Percentiles rank a stretch among this genome's conserved stretches.
Conservation (phyloP, 1,284 basidiomycete genomes). For the Naganishia liquefaciens region DNA sequence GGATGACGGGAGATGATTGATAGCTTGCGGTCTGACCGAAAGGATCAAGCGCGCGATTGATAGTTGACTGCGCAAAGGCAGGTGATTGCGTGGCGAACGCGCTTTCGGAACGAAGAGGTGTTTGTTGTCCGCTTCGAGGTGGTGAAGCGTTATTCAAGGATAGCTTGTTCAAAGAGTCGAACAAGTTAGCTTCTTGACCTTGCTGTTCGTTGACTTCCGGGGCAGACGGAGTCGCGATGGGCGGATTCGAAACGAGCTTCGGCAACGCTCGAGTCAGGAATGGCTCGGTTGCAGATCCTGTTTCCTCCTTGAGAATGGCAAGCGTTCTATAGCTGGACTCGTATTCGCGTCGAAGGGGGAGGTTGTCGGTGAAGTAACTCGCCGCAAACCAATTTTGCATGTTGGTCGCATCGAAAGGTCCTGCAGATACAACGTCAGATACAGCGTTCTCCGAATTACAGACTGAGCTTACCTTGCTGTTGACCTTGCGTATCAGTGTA, state of each 20-base stretch:
- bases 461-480: slow-evolving; percentile 68
- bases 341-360: slow-evolving; percentile 74
- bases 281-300: slow-evolving; percentile 50
- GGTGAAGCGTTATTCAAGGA: slow-evolving; percentile 11
- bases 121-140: slow-evolving; percentile 25
- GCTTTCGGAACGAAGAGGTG: slow-evolving; percentile 25
- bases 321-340: slow-evolving; percentile 53
- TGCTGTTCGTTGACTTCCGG: slow-evolving; percentile 38
- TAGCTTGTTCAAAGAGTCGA: slow-evolving; percentile 11
- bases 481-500: slow-evolving; percentile 88
- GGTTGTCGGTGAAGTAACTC: slow-evolving; percentile 82
- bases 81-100: slow-evolving; percentile 23
- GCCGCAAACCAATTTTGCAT: slow-evolving; percentile 98
- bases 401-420: slow-evolving; percentile 82
- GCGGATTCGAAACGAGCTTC: slow-evolving; percentile 47
- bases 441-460: neutral
- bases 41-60: slow-evolving; percentile 27
- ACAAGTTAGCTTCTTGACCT: slow-evolving; percentile 12
- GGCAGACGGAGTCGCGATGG: slow-evolving; percentile 39
- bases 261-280: slow-evolving; percentile 50
- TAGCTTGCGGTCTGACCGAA: slow-evolving; percentile 26
- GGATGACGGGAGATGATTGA: slow-evolving; percentile 28
- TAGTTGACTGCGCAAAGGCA: slow-evolving; percentile 16
- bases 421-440: slow-evolving; percentile 54
- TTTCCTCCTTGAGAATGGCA: slow-evolving; percentile 48